These are phyloP conservation scores for Halophytophthora batemanensis DNA, from an alignment of 352 stramenopile species.

Conservation along the genomic window DNA sequence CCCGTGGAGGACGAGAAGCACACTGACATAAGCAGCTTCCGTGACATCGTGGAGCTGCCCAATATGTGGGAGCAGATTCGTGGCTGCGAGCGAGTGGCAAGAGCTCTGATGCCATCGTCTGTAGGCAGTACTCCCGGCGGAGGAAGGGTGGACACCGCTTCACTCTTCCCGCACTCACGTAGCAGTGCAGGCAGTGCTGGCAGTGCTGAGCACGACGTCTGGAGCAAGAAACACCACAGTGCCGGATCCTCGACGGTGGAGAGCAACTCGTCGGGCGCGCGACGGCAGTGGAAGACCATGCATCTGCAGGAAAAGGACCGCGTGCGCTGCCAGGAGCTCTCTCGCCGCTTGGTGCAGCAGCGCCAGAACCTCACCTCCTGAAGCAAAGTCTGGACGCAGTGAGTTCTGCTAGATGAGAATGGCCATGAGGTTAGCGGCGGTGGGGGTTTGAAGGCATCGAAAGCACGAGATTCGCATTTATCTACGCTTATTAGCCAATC, in stretches of 20 bases:
- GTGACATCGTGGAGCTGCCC: conserved; percentile 24
- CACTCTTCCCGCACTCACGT: conserved; percentile 16
- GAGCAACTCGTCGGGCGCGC: conserved; percentile 16
- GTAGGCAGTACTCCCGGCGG: conserved; percentile 8
- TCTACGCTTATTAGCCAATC: too few species aligned
- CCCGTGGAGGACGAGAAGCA: conserved; percentile 11
- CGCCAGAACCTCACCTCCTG: conserved; percentile 47
- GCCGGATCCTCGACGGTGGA: conserved; percentile 1
- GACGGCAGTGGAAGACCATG: conserved; percentile 47
- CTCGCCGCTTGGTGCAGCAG: conserved; percentile 39
- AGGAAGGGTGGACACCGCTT: conserved; percentile 16
- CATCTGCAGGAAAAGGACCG: conserved; percentile 70
- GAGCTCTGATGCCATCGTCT: conserved; percentile 8
- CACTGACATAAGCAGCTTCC: conserved; percentile 11
- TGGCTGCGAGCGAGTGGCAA: conserved; percentile 18
- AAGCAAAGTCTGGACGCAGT: conserved; percentile 6
- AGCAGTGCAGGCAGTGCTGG: background rate
- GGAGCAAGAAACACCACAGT: conserved; percentile 11
- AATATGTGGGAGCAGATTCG: conserved; percentile 40
- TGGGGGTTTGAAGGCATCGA: too few species aligned
- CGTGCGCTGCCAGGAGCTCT: conserved; percentile 43
- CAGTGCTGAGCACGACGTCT: background rate
- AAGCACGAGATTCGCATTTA: too few species aligned
- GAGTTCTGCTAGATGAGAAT: too few species aligned
- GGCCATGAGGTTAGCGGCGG: too few species aligned